Evolutionary conservation across 805 yeast species (phyloP), one percentile per base, ranked within the genome.

Genomic region (Saturnispora sekii): DNA sequence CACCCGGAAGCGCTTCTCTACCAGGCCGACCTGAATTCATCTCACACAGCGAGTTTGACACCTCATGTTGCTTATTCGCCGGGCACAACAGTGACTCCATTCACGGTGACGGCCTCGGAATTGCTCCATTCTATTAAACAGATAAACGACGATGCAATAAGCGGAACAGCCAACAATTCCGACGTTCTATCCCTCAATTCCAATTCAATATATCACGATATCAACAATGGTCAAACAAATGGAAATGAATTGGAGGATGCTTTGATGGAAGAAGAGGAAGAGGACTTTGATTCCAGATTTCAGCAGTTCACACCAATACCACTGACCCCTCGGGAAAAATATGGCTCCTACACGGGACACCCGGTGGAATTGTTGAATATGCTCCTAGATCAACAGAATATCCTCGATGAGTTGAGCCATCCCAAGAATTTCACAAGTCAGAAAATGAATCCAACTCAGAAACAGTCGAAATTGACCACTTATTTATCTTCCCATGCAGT

Each of bases 351-450:
- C 12, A 15, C 15, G 15, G 39, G 45, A 6, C 45, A 43, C 26
- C 45, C 44, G 8, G 48, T 60, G 4, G 41, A 50, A 4, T 43
- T 65, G 2, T 57, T 64, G 46, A 63, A 65, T 47, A 61, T 57
- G 41, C 48, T 65, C 32, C 39, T 65, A 26, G 67, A 63, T 48
- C 68, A 64, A 45, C 65, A 63, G 16, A 63, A 62, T 47, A 52
- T 65, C 33, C 45, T 63, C 11, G 65, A 63, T 39, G 69, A 65
- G 47, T 55, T 65, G 12, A 63, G 58, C 35, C 48, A 58, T 35
- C 56, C 65, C 12, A 63, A 63, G 43, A 65, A 64, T 47, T 43
- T 37, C 15, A 42, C 32, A n/a, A 8, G 15, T n/a, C 37, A 32
- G 8, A 42, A 40, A 21, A 7, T 32, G 10, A 21, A 12, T 5